Evolutionary conservation across 1,284 basidiomycete species (phyloP).

Genomic region (Ustilago tritici): DNA sequence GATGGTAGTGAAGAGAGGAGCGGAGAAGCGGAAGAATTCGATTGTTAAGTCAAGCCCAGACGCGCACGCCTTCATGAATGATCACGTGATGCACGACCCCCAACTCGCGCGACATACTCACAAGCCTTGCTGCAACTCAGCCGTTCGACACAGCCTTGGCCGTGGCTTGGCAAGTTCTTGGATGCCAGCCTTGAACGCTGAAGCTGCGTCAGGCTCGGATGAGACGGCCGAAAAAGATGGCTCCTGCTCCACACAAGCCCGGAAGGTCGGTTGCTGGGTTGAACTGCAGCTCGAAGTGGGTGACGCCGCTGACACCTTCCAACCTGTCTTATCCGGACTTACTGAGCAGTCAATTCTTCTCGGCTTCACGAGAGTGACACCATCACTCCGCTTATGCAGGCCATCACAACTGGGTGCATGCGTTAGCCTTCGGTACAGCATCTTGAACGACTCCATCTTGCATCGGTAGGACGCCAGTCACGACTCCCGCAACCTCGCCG

Average conservation of each 20-base stretch:
- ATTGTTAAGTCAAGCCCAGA: no score
- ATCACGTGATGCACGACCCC: no score
- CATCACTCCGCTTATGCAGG: neutral
- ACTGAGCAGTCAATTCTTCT: neutral
- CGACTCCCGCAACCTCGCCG: neutral
- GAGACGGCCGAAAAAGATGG: neutral
- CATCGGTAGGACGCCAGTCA: neutral
- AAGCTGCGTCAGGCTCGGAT: neutral
- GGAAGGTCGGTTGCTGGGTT: neutral
- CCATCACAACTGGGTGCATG: neutral
- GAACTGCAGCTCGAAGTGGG: neutral
- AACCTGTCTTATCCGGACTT: neutral
- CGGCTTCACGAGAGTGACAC: neutral
- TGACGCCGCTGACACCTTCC: neutral
- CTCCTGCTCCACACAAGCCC: neutral
- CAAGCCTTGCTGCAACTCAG: neutral
- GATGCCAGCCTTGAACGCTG: slow-evolving; percentile 4
- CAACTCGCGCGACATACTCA: neutral
- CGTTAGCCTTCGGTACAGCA: neutral
- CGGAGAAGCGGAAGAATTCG: no score
- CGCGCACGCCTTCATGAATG: no score
- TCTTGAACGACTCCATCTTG: neutral
- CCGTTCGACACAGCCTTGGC: slow-evolving; percentile 10
- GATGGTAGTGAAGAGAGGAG: no score
- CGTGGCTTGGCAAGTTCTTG: slow-evolving; percentile 6